phyloP scores from a whole-genome alignment of 352 stramenopile species.

The Globisporangium okanoganense region DNA sequence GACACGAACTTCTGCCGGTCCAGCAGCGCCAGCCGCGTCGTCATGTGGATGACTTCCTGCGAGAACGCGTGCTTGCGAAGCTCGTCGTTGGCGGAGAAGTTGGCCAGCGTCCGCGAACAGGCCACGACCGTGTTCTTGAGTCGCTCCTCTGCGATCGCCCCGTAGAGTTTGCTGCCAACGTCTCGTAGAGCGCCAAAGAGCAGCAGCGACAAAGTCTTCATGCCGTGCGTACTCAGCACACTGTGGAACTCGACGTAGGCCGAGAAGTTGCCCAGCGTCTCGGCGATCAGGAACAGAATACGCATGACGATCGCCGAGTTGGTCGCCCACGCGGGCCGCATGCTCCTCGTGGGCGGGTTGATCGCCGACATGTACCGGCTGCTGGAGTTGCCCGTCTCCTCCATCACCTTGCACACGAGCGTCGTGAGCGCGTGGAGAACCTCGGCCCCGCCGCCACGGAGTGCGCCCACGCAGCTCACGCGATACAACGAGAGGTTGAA shows the following conservation, averaged over 20 bases:
- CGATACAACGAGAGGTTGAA: constrained; percentile 74
- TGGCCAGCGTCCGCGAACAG: constrained; percentile 56
- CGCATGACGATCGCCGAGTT: constrained; percentile 17
- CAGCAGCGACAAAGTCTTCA: constrained; percentile 55
- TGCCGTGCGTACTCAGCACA: constrained; percentile 35
- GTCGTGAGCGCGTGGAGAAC: constrained; percentile 44
- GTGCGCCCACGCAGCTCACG: constrained; percentile 38
- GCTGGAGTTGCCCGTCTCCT: constrained; percentile 23
- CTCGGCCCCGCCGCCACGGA: constrained; percentile 61
- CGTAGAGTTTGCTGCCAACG: constrained; percentile 35
- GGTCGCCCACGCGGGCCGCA: constrained; percentile 7
- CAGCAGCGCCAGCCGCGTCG: constrained; percentile 42
- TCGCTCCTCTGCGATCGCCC: constrained; percentile 30
- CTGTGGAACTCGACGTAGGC: constrained; percentile 58
- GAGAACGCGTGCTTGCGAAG: constrained; percentile 43
- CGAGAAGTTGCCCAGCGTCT: constrained; percentile 68
- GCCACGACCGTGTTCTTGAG: constrained; percentile 39
- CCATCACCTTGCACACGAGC: constrained; percentile 39
- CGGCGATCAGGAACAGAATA: constrained; percentile 44
- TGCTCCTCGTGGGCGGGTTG: neutral
- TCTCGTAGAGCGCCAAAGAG: constrained; percentile 40
- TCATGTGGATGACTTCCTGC: constrained; percentile 51
- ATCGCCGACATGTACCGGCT: constrained; percentile 9
- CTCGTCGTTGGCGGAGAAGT: constrained; percentile 70
- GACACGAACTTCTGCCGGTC: constrained; percentile 30